phyloP scores from a whole-genome alignment of 2,329 filamentous ascomycete species.

The Amesomyces nigricolor region DNA sequence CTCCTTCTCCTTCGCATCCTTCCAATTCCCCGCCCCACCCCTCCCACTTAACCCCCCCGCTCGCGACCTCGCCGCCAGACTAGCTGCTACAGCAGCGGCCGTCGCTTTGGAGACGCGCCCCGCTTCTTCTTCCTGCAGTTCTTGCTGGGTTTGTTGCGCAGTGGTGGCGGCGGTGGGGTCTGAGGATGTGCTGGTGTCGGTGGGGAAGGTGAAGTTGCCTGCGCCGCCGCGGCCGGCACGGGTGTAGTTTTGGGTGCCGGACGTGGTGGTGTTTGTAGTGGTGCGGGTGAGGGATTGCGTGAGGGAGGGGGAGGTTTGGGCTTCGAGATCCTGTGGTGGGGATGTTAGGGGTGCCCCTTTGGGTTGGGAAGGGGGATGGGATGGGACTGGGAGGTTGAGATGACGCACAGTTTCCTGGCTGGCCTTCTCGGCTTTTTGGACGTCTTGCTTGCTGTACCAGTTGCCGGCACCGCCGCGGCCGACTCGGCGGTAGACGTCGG shows the following conservation, averaged over 20 bases:
- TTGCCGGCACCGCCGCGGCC: conserved; percentile 63
- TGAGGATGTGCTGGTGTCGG: conserved; percentile 31
- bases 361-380: not conserved
- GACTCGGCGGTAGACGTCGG: conserved; percentile 45
- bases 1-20: conserved; percentile 22
- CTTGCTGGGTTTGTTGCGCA: conserved; percentile 25
- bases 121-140: conserved; percentile 26
- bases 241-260: conserved; percentile 32
- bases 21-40: conserved; percentile 56
- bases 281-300: conserved; percentile 1
- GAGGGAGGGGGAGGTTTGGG: conserved; percentile 23
- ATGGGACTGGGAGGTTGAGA: not conserved
- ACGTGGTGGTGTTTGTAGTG: conserved; percentile 7
- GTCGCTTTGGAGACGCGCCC: conserved; percentile 27
- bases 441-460: conserved; percentile 49
- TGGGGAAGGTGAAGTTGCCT: conserved; percentile 48
- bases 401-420: conserved; percentile 15
- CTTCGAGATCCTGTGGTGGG: conserved; percentile 30
- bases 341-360: not conserved
- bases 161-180: conserved; percentile 28
- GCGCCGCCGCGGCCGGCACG: conserved; percentile 55
- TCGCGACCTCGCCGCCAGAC: conserved; percentile 21
- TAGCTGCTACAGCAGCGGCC: conserved; percentile 29
- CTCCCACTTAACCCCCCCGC: conserved; percentile 38
- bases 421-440: conserved; percentile 39